phyloP scores from a whole-genome alignment of 306 rosid genomes.

The Hippophae gyantsensis region DNA sequence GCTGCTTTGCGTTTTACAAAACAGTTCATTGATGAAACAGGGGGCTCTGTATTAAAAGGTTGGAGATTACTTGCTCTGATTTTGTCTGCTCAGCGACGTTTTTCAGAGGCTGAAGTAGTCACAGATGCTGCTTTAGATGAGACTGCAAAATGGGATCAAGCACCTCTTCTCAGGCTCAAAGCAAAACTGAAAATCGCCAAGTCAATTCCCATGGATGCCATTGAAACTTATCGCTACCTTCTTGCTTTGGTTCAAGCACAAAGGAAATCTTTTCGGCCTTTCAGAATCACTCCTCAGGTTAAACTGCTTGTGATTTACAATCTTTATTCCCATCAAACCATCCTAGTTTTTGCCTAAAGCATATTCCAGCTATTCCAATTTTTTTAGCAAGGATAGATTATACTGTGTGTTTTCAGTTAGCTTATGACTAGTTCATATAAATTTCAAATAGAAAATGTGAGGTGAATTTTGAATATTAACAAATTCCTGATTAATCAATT shows the following conservation, averaged over 20 bases:
- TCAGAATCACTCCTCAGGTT: constrained; percentile 48
- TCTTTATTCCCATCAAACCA: background rate
- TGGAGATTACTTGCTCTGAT: constrained; percentile 90
- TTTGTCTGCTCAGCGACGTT: constrained; percentile 78
- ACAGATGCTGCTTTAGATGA: constrained; percentile 92
- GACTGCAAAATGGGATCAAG: constrained; percentile 91
- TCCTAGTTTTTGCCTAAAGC: background rate
- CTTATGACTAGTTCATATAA: background rate
- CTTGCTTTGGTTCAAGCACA: constrained; percentile 97
- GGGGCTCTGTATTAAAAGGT: constrained; percentile 71
- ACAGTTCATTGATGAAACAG: constrained; percentile 70
- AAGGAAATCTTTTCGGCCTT: constrained; percentile 72
- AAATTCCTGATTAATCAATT: background rate
- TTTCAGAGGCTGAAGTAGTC: constrained; percentile 79
- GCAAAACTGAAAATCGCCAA: constrained; percentile 75
- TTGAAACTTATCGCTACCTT: constrained; percentile 80
- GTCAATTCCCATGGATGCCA: constrained; percentile 70
- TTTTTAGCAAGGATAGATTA: background rate
- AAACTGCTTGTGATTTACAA: constrained; percentile 13
- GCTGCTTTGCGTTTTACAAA: constrained; percentile 66
- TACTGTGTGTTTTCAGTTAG: background rate
- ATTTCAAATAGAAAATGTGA: background rate
- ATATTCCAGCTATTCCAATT: background rate
- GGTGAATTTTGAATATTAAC: background rate
- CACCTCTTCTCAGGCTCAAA: constrained; percentile 77